Base-by-base conservation (phyloP, 2,329 filamentous ascomycete genomes). In the Diplodia mutila region DNA sequence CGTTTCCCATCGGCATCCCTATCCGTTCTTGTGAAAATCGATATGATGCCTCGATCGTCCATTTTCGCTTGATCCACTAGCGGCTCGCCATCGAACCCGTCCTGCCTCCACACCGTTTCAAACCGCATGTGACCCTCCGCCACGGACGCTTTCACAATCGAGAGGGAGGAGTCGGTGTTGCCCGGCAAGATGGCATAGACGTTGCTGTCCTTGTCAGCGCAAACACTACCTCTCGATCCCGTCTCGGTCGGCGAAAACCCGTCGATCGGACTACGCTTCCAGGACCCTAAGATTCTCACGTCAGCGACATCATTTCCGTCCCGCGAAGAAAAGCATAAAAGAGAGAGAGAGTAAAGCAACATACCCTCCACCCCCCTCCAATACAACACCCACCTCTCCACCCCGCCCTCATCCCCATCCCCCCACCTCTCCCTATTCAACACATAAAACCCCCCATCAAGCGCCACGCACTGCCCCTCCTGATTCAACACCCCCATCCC, bases 401-500 rank as follows among this genome's bases (percentile, higher is more conserved):
- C 61, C 3, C 29, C 23, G 5, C 46, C 37, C 21, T 32, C 32
- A 4, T 46, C 32, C 9, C n/a, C 61, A 1, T 27, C 49, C 11
- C 29, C 37, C 2, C 29, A 27, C 39, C 75, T 79, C 63, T 85
- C 82, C 4, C 83, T 76, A 69, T 85, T 85, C 34, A 85, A 71
- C 0, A 84, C 80, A 64, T 85, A 83, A 66, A 85, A 81, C 1
- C 82, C 79, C 0, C 83, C 83, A 2, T 76, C 77, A 2, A 70
- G 69, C 55, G 85, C 83, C 2, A 81, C 80, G 8, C 79, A 80
- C 70, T 85, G 83, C 3, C 80, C 79, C 74, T 85, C 83, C 73
- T 86, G 83, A 69, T 85, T 85, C 67, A 81, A 80, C 64, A 85
- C 78, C 1, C 84, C 80, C 25, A 76, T 80, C 4, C 79, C 78